These are phyloP conservation scores for Boletellus sp. DNA, from an alignment of 1,284 basidiomycete genomes.

Conservation along the genomic window DNA sequence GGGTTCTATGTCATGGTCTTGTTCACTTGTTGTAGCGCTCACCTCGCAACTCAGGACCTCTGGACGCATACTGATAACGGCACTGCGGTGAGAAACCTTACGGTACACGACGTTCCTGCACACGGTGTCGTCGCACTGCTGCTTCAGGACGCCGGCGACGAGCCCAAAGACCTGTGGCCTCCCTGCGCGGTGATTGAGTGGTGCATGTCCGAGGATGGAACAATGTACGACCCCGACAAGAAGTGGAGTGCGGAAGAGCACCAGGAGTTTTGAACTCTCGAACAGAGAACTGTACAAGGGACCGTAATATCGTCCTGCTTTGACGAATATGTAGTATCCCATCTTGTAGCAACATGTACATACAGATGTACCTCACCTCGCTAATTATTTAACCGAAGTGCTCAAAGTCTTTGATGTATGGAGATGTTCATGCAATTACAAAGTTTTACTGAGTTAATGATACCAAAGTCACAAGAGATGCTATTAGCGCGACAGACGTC, in stretches of 20 bases:
- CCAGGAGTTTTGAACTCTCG: neutral
- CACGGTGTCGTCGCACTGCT: slow-evolving; percentile 71
- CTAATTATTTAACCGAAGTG: neutral
- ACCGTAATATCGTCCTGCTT: neutral
- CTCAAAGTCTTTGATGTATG: neutral
- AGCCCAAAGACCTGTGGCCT: slow-evolving; percentile 51
- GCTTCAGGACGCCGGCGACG: slow-evolving; percentile 61
- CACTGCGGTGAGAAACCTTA: slow-evolving; percentile 61
- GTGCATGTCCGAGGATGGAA: slow-evolving; percentile 38
- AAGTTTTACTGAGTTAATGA: slow-evolving; percentile 19
- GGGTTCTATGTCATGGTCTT: slow-evolving; percentile 7
- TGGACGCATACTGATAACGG: slow-evolving; percentile 70
- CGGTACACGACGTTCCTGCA: slow-evolving; percentile 52
- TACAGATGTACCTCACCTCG: too few relatives aligned
- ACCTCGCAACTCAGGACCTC: slow-evolving; percentile 45
- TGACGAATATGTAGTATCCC: neutral
- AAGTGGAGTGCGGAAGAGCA: slow-evolving; percentile 26
- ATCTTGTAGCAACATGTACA: too few relatives aligned
- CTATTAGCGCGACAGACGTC: slow-evolving; percentile 26
- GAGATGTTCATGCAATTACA: neutral
- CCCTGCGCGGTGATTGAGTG: slow-evolving; percentile 45
- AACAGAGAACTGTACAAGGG: neutral
- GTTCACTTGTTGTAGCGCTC: neutral
- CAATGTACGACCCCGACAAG: slow-evolving; percentile 28
- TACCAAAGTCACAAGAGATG: slow-evolving; percentile 28